phyloP scores from a whole-genome alignment of 2,329 filamentous ascomycete genomes.

The Claviceps citrina region DNA sequence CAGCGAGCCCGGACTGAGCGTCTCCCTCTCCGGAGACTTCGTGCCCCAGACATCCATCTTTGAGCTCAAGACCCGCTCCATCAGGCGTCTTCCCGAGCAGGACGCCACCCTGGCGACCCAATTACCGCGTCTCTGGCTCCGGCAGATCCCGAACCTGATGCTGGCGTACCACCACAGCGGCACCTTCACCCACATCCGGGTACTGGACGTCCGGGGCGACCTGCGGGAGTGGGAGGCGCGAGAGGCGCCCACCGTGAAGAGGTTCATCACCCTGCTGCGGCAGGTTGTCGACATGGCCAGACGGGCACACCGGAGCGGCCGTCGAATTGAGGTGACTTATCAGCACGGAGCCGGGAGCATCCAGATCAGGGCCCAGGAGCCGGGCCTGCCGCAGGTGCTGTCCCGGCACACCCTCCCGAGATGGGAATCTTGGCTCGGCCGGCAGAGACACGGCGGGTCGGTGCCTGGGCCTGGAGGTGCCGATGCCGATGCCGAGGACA shows the following conservation, averaged over 20 bases:
- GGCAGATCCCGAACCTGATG: conserved; percentile 24
- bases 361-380: background rate
- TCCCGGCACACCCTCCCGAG: background rate
- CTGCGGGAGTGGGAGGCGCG: background rate
- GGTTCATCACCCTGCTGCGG: background rate
- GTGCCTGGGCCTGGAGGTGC: too few species aligned
- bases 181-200: background rate
- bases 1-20: conserved; percentile 12
- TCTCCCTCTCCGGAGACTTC: background rate
- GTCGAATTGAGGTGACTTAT: background rate
- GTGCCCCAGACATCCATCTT: conserved; percentile 19
- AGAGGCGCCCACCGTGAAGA: background rate
- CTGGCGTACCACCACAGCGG: conserved; percentile 22
- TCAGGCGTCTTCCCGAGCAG: conserved; percentile 7
- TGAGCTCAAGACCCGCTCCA: conserved; percentile 29
- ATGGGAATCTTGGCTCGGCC: background rate
- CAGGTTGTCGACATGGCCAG: background rate
- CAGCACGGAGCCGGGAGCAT: background rate
- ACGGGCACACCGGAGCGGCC: background rate
- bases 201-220: background rate
- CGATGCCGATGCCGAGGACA: too few species aligned
- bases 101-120: conserved; percentile 19
- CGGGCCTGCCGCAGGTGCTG: background rate
- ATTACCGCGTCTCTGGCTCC: conserved; percentile 27
- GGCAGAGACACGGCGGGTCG: too few species aligned